A percentile compares a stretch with the other conserved stretches of the same genome.
phyloP scores from a whole-genome alignment of 1,284 basidiomycete genomes.

The Megacollybia platyphylla region DNA sequence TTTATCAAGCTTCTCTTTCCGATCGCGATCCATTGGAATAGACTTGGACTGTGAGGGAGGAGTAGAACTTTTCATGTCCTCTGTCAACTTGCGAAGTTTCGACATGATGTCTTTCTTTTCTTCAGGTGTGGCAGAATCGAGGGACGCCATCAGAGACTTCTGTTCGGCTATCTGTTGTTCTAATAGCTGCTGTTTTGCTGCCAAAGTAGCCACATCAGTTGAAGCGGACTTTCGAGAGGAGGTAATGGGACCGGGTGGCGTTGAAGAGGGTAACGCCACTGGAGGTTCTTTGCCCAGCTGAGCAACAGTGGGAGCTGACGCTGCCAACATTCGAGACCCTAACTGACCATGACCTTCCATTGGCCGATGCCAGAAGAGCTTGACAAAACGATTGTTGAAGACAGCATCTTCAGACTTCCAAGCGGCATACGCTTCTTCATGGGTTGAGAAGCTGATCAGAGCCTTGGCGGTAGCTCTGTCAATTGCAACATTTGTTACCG shows the following conservation, averaged over 20 bases:
- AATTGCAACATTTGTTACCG: constrained; percentile 87
- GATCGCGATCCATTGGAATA: constrained; percentile 18
- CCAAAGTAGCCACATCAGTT: constrained; percentile 30
- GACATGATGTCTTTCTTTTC: constrained; percentile 79
- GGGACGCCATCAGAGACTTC: constrained; percentile 71
- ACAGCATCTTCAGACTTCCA: constrained; percentile 92
- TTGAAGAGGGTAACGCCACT: constrained; percentile 11
- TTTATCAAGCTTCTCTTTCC: constrained; percentile 56
- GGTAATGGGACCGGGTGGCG: constrained; percentile 7
- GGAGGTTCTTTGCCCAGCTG: constrained; percentile 29
- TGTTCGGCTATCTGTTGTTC: constrained; percentile 86
- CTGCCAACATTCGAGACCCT: constrained; percentile 66
- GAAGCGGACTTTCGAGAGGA: constrained; percentile 23
- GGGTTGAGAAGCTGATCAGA: constrained; percentile 78
- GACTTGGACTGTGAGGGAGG: constrained; percentile 16
- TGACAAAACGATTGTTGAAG: constrained; percentile 90
- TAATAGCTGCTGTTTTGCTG: constrained; percentile 63
- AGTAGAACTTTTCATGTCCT: constrained; percentile 56
- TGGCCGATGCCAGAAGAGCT: constrained; percentile 87
- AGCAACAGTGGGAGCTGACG: constrained; percentile 60
- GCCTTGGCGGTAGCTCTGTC: constrained; percentile 68
- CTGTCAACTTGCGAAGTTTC: constrained; percentile 65
- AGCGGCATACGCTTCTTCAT: constrained; percentile 77
- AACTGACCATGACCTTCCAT: constrained; percentile 76
- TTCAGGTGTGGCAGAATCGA: constrained; percentile 48